Evolutionary conservation across 495 filamentous ascomycete species (phyloP).

Genomic region (Hyaloscypha bicolor): DNA sequence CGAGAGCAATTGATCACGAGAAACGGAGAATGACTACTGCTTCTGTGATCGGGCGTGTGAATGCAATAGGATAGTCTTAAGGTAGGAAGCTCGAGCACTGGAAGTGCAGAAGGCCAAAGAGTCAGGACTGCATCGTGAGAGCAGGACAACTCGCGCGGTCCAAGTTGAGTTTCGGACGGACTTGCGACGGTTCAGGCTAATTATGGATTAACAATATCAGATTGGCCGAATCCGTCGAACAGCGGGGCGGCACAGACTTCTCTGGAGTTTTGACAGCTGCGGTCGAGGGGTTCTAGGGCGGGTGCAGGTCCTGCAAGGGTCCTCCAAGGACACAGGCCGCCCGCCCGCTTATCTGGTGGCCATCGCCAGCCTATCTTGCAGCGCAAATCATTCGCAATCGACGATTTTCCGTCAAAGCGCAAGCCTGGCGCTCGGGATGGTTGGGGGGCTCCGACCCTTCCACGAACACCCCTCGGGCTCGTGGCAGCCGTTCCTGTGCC

Average conservation of each 20-base stretch:
- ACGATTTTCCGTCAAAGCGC: neutral
- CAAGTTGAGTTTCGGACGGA: neutral
- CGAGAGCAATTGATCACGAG: neutral
- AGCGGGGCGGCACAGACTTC: neutral
- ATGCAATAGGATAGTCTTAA: neutral
- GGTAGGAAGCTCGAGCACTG: neutral
- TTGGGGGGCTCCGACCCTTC: neutral
- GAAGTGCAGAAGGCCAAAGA: neutral
- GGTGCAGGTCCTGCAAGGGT: neutral
- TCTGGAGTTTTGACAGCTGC: neutral
- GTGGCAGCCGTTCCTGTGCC: neutral
- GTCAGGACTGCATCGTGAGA: neutral
- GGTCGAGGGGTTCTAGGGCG: neutral
- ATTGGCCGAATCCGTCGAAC: neutral
- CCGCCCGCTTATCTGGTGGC: neutral
- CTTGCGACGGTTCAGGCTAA: neutral
- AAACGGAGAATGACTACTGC: neutral
- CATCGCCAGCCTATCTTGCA: neutral
- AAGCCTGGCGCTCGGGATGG: neutral
- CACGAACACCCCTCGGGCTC: neutral
- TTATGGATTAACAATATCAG: neutral
- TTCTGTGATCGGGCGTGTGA: neutral
- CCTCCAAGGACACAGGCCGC: neutral
- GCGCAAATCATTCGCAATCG: neutral
- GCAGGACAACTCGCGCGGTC: neutral